These are phyloP conservation scores for Hortaea sp. DNA, from an alignment of 2,329 filamentous ascomycete species.

Conservation along the genomic window DNA sequence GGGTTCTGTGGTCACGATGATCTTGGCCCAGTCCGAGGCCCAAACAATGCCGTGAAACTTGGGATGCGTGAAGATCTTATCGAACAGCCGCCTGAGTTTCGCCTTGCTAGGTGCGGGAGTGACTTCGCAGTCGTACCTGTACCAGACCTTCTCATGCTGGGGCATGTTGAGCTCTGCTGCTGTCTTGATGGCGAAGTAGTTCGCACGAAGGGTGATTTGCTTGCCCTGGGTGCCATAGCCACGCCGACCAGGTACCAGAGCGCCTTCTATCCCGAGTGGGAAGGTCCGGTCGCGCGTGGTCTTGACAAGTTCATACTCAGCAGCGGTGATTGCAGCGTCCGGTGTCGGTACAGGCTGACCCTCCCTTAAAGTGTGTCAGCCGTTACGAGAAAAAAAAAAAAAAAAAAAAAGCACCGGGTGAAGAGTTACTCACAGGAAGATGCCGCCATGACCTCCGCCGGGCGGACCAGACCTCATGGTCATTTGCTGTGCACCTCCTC, in stretches of 20 bases:
- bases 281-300: constrained; percentile 4
- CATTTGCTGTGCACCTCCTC: constrained; percentile 13
- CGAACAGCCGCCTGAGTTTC: constrained; percentile 39
- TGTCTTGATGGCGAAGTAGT: constrained; percentile 31
- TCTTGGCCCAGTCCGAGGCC: constrained; percentile 32
- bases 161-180: constrained; percentile 21
- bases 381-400: too few species aligned
- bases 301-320: constrained; percentile 6
- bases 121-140: constrained; percentile 31
- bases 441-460: too few species aligned
- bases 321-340: constrained; percentile 12
- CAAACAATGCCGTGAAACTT: constrained; percentile 22
- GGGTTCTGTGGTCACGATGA: constrained; percentile 24
- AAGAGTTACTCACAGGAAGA: too few species aligned
- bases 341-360: constrained; percentile 11
- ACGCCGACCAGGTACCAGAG: constrained; percentile 24
- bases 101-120: constrained; percentile 26
- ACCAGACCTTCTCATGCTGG: constrained; percentile 20
- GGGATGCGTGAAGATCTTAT: constrained; percentile 30
- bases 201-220: constrained; percentile 32
- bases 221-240: constrained; percentile 30
- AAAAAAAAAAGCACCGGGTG: too few species aligned
- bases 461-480: background rate
- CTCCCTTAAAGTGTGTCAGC: constrained; percentile 4
- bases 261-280: constrained; percentile 4